A percentile compares a stretch with the other conserved stretches of the same genome.
These are phyloP conservation scores for Podila epigama DNA, from an alignment of 192 early-diverging fungal species.

Conservation along the genomic window DNA sequence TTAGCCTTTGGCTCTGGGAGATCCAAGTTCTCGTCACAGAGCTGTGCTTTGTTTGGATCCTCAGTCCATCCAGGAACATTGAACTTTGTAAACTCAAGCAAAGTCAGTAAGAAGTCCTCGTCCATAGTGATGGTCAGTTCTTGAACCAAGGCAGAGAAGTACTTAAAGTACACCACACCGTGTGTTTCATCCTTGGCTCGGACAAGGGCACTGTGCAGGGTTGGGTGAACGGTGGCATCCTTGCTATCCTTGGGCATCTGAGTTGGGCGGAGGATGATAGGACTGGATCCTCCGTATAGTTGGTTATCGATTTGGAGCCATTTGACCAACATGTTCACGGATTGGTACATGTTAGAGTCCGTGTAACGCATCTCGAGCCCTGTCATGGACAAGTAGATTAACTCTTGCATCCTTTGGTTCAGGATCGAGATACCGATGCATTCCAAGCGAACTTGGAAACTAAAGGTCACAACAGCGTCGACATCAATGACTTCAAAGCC, in stretches of 20 bases:
- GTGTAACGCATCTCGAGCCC: slow-evolving; percentile 79
- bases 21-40: slow-evolving; percentile 61
- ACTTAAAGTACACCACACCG: slow-evolving; percentile 95
- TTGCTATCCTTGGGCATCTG: slow-evolving; percentile 78
- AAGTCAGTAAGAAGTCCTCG: slow-evolving; percentile 87
- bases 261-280: slow-evolving; percentile 95
- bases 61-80: slow-evolving; percentile 69
- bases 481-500: slow-evolving; percentile 64
- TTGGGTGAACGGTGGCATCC: slow-evolving; percentile 61
- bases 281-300: slow-evolving; percentile 82
- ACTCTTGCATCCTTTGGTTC: slow-evolving; percentile 80
- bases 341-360: slow-evolving; percentile 85
- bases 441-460: slow-evolving; percentile 78
- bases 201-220: slow-evolving; percentile 76
- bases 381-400: slow-evolving; percentile 83
- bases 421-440: slow-evolving; percentile 94
- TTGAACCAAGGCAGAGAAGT: slow-evolving; percentile 91
- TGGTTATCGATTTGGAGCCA: slow-evolving; percentile 99
- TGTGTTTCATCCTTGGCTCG: slow-evolving; percentile 92
- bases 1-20: slow-evolving; percentile 77
- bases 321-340: slow-evolving; percentile 76
- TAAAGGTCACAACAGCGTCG: slow-evolving; percentile 57
- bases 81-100: slow-evolving; percentile 89
- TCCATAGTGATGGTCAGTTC: slow-evolving; percentile 95
- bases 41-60: slow-evolving; percentile 27